Percentiles rank a stretch among this genome's conserved stretches.
Conservation (phyloP, 352 stramenopile species). For the Discostella stelligera region DNA sequence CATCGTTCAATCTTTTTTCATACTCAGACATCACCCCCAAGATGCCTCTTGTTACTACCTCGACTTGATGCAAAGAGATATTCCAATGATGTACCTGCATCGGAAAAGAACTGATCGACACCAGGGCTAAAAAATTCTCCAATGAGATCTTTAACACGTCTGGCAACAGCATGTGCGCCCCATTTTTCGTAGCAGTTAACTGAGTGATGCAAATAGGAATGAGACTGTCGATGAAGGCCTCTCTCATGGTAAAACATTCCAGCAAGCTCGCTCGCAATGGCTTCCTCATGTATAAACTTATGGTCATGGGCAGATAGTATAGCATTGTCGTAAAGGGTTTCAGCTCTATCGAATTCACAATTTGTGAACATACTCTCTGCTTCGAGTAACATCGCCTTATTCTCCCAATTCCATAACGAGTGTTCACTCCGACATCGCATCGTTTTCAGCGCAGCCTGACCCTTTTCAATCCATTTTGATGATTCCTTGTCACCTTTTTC, state of each 20-base stretch:
- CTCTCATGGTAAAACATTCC: conserved; percentile 16
- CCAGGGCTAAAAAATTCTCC: neutral
- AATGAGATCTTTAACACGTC: conserved; percentile 12
- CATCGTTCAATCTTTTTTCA: no score
- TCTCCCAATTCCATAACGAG: conserved; percentile 34
- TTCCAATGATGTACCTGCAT: neutral
- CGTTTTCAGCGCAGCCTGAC: neutral
- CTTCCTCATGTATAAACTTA: conserved; percentile 36
- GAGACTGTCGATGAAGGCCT: conserved; percentile 13
- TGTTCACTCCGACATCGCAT: conserved; percentile 15
- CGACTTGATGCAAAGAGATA: no score
- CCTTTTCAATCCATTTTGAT: conserved; percentile 5
- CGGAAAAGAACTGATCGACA: neutral
- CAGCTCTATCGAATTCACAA: conserved; percentile 11
- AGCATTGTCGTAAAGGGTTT: conserved; percentile 10
- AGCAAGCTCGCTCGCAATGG: conserved; percentile 22
- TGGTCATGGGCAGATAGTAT: conserved; percentile 24
- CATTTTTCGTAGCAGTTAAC: conserved; percentile 24
- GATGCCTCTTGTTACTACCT: no score
- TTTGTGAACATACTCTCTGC: conserved; percentile 19
- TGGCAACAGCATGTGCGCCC: conserved; percentile 22
- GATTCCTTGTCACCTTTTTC: neutral
- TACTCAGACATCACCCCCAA: no score
- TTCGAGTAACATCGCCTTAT: conserved; percentile 25
- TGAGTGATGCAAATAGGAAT: conserved; percentile 3